Conservation (phyloP, 1,139 yeast genomes). For the Hemisphaericaspora xylanilytica region DNA sequence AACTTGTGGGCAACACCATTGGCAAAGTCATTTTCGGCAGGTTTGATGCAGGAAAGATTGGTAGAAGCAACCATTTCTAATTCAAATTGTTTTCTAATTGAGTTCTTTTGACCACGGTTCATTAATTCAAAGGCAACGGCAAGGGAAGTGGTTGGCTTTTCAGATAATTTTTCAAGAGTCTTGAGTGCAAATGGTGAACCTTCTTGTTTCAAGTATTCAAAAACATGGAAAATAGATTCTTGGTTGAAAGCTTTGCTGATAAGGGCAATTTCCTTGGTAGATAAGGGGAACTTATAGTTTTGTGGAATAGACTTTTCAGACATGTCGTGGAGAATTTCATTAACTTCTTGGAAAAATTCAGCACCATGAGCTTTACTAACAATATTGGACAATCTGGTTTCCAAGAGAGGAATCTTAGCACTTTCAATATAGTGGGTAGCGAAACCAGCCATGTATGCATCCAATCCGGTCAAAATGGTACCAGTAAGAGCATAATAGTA, state of each 20-base stretch:
- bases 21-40: conserved; percentile 61
- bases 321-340: conserved; percentile 75
- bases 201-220: conserved; percentile 53
- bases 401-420: conserved; percentile 58
- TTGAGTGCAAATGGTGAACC: conserved; percentile 67
- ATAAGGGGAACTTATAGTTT: conserved; percentile 57
- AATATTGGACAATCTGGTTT: conserved; percentile 56
- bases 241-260: conserved; percentile 70
- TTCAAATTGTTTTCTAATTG: conserved; percentile 65
- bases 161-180: conserved; percentile 53
- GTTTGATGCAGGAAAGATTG: conserved; percentile 59
- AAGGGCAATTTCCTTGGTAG: conserved; percentile 54
- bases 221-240: conserved; percentile 58
- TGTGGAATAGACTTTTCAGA: conserved; percentile 64
- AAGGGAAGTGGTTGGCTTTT: conserved; percentile 76
- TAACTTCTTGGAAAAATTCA: conserved; percentile 48
- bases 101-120: conserved; percentile 57
- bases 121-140: conserved; percentile 71
- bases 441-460: conserved; percentile 76
- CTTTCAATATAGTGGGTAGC: conserved; percentile 88
- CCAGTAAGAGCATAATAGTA: conserved; percentile 87
- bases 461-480: conserved; percentile 70
- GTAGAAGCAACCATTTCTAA: conserved; percentile 78
- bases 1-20: conserved; percentile 77
- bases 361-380: neutral